Percentiles rank a stretch among this genome's conserved stretches.
Evolutionary conservation across 768 basidiomycete species (phyloP).

Genomic region (Pseudohyphozyma bogoriensis): DNA sequence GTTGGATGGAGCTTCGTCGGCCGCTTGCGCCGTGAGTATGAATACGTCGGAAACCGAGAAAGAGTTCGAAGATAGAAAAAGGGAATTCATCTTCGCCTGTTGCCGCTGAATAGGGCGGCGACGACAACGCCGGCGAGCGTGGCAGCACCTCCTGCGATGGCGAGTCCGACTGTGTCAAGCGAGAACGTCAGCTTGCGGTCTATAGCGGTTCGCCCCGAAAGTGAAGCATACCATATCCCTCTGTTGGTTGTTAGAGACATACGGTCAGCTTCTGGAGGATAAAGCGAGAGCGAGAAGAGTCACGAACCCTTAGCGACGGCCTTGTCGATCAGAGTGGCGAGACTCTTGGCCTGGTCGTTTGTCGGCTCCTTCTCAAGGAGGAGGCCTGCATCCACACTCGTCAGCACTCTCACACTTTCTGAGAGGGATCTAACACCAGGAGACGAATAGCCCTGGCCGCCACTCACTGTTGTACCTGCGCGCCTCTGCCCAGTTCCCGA

Average conservation of each 20-base stretch:
- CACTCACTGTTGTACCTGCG: conserved; percentile 82
- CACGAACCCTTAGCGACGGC: conserved; percentile 66
- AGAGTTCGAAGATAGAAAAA: too few species aligned
- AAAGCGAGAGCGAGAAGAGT: neutral
- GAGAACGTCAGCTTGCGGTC: neutral
- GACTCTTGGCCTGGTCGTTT: conserved; percentile 83
- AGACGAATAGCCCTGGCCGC: neutral
- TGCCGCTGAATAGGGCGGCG: conserved; percentile 33
- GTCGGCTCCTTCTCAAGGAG: conserved; percentile 83
- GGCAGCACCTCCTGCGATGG: conserved; percentile 78
- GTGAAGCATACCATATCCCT: neutral
- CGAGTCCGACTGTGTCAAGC: conserved; percentile 82
- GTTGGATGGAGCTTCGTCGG: too few species aligned
- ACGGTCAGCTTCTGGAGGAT: neutral
- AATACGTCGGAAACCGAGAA: too few species aligned
- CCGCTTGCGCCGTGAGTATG: too few species aligned
- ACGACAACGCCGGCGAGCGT: conserved; percentile 53
- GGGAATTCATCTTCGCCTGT: conserved; percentile 24
- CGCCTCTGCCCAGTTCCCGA: conserved; percentile 87
- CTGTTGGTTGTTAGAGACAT: neutral
- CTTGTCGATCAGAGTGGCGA: conserved; percentile 73
- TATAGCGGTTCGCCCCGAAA: neutral
- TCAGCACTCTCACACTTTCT: neutral
- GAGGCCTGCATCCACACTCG: conserved; percentile 48
- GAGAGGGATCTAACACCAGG: too few species aligned